Percentiles rank a stretch among this genome's conserved stretches.
Conservation (phyloP, 2,329 filamentous ascomycete genomes). For the Fusarium transvaalense region DNA sequence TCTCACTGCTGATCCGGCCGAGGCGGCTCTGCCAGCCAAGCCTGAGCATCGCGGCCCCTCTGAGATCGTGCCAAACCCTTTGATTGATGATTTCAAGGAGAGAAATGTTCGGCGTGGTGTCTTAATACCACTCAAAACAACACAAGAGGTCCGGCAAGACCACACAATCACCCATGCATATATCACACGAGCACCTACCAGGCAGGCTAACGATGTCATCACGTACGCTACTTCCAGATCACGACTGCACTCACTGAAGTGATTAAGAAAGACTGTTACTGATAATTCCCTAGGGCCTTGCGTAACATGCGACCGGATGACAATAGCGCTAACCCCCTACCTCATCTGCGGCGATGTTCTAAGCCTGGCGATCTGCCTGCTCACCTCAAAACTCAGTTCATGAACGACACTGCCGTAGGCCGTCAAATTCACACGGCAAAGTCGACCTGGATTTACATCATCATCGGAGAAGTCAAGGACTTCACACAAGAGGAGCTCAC, state of each 20-base stretch:
- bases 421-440: slow-evolving; percentile 70
- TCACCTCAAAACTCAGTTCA: slow-evolving; percentile 72
- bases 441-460: slow-evolving; percentile 71
- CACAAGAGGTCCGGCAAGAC: slow-evolving; percentile 71
- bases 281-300: slow-evolving; percentile 60
- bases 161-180: slow-evolving; percentile 72
- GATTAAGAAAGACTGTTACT: slow-evolving; percentile 15
- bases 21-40: slow-evolving; percentile 30
- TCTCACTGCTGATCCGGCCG: slow-evolving; percentile 21
- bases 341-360: slow-evolving; percentile 81
- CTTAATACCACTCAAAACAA: slow-evolving; percentile 73
- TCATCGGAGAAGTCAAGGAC: slow-evolving; percentile 64
- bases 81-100: slow-evolving; percentile 55
- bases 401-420: slow-evolving; percentile 68
- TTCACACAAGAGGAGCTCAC: slow-evolving; percentile 67
- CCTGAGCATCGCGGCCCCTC: slow-evolving; percentile 40
- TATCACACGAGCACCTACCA: slow-evolving; percentile 78
- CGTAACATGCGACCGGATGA: slow-evolving; percentile 69
- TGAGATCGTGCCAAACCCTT: slow-evolving; percentile 52
- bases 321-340: slow-evolving; percentile 70
- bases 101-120: slow-evolving; percentile 60
- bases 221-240: slow-evolving; percentile 64
- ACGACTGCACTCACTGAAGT: background rate
- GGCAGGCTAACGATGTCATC: slow-evolving; percentile 78
- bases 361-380: slow-evolving; percentile 76